Evolutionary conservation across 768 basidiomycete species (phyloP), one percentile per base, ranked within the genome.

Genomic region (Calocera cornea): DNA sequence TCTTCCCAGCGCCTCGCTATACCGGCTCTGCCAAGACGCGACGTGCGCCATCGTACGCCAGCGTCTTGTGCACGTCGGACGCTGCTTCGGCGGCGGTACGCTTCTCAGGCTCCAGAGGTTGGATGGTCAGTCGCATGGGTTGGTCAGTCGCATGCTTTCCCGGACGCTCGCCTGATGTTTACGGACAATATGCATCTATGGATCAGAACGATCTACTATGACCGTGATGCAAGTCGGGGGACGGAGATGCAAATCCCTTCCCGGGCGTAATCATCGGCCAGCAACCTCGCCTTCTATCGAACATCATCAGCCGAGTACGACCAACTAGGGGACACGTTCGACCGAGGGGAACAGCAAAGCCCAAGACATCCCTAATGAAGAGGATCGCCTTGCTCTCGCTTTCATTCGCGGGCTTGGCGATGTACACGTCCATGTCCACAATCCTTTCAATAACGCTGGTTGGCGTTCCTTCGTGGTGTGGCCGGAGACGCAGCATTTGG

Each of bases 361-460:
- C 78, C 65, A 78, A 78, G 67, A 78, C 74, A 65, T 77, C 76
- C 19, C 74, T 66, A 27, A 78, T 69, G 67, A 77, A 73, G 49
- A 78, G 69, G 64, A 76, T 69, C 1, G 73, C 73, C 69, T 75
- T 73, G 41, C 72, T 68, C 65, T 75, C 76, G 41, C 41, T 64
- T 2, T 72, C 72, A 10, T 71, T 68, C 40, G 76, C 70, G 33
- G 74, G 72, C 34, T 68, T 65, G 67, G 73, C 69, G 64, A 76
- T 72, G 69, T 77, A 78, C 60, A 76, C 75, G 27, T 72, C 65
- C 10, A 78, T 71, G n/a, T 74, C 74, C 67, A 75, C 72, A 17
- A 78, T 34, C 38, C 70, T 66, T 49, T 75, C 66, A 27, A 71
- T 68, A 1, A 64, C 63, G 34, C 77, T 77, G 12, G 67, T 72